Conservation (phyloP, 148 eudicot genomes). For the Linanthus parryae region DNA sequence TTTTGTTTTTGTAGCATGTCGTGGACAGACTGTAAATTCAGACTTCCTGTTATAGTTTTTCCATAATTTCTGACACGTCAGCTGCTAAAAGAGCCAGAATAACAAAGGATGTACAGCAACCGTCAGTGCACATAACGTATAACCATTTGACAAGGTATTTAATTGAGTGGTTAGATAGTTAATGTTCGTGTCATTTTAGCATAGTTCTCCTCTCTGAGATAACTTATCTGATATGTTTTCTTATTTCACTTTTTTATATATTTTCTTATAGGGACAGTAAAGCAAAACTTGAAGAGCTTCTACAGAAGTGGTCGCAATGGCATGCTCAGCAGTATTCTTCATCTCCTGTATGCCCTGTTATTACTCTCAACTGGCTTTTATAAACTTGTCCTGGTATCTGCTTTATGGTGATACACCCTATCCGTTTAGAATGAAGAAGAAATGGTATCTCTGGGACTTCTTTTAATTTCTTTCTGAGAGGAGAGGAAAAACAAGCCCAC, state of each 20-base stretch:
- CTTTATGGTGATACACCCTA: conserved; percentile 1
- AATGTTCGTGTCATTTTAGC: neutral
- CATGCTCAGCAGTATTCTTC: conserved; percentile 47
- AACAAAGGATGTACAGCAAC: conserved; percentile 44
- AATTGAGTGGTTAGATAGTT: conserved; percentile 5
- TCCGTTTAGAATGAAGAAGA: conserved; percentile 2
- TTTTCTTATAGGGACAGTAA: conserved; percentile 58
- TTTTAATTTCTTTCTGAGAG: neutral
- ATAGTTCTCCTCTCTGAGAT: neutral
- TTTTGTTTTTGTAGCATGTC: no score
- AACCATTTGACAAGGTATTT: conserved; percentile 61
- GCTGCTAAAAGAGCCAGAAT: conserved; percentile 66
- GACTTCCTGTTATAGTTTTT: conserved; percentile 20
- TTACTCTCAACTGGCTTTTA: neutral
- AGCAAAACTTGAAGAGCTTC: conserved; percentile 72
- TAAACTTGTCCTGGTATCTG: neutral
- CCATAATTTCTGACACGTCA: conserved; percentile 51
- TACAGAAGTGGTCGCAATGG: conserved; percentile 91
- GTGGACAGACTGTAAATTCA: no score
- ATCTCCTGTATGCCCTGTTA: conserved; percentile 37
- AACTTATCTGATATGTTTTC: neutral
- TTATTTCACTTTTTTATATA: conserved; percentile 7
- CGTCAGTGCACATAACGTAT: conserved; percentile 66
- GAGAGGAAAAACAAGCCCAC: no score
- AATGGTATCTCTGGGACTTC: neutral